These are phyloP conservation scores for Neoboletus brunneissimus DNA, from an alignment of 768 basidiomycete genomes.

Conservation along the genomic window DNA sequence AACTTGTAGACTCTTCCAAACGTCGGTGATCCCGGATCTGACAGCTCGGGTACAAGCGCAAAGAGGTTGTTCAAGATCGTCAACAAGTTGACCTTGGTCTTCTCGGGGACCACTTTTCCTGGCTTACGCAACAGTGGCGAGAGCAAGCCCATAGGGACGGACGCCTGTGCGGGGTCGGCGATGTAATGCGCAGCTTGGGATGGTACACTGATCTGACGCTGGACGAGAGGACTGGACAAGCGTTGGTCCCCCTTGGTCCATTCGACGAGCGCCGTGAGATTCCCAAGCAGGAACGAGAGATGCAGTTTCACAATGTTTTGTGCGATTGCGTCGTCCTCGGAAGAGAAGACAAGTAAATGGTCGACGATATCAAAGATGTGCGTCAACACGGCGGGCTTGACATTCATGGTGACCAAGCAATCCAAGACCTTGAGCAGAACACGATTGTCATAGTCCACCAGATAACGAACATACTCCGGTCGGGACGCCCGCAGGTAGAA, in stretches of 20 bases:
- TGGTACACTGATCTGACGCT: slow-evolving; percentile 80
- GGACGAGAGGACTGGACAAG: slow-evolving; percentile 62
- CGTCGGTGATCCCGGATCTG: no score
- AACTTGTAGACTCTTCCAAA: slow-evolving; percentile 57
- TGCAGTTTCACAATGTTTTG: slow-evolving; percentile 64
- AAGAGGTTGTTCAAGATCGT: no score
- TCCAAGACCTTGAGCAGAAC: no score
- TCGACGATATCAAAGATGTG: slow-evolving; percentile 87
- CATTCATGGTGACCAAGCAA: no score
- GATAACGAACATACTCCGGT: no score
- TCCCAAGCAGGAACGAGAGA: slow-evolving; percentile 65
- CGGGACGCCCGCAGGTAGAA: slow-evolving; percentile 74
- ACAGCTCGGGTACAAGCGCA: no score
- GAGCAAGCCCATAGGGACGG: slow-evolving; percentile 68
- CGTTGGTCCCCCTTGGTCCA: slow-evolving; percentile 49
- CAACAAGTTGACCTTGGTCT: no score
- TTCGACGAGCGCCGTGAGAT: slow-evolving; percentile 68
- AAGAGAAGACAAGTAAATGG: slow-evolving; percentile 54
- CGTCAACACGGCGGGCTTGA: no score
- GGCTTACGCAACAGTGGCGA: slow-evolving; percentile 77
- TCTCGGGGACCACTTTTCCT: no score
- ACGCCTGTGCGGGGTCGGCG: slow-evolving; percentile 66
- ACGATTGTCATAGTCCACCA: no score
- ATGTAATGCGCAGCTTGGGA: slow-evolving; percentile 77
- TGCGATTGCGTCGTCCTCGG: slow-evolving; percentile 47